phyloP scores from a whole-genome alignment of 148 eudicot genomes.

The Nyssa sinensis region DNA sequence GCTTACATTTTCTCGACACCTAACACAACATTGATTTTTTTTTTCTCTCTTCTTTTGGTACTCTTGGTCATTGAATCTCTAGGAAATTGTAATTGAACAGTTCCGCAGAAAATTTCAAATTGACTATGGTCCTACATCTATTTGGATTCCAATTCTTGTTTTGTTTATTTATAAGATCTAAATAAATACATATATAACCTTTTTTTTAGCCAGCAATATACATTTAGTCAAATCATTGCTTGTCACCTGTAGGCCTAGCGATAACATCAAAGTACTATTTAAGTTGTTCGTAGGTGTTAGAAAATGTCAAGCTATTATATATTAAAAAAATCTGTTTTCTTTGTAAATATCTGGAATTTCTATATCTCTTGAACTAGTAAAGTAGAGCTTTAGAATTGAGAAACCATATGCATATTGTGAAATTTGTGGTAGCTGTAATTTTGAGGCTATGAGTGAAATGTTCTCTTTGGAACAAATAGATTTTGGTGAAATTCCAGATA shows the following conservation, averaged over 20 bases:
- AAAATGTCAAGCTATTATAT: background rate
- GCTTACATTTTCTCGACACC: background rate
- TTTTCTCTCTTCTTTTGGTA: too few species aligned
- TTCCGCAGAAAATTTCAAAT: background rate
- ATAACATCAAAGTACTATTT: background rate
- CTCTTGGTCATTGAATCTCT: too few species aligned
- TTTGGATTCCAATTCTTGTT: background rate
- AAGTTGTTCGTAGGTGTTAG: background rate
- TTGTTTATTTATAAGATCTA: background rate
- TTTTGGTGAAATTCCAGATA: background rate
- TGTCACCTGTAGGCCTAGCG: background rate
- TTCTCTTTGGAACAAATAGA: background rate
- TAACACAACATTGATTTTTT: background rate
- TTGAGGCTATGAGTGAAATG: constrained; percentile 13
- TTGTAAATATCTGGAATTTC: background rate
- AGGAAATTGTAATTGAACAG: background rate
- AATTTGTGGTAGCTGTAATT: background rate
- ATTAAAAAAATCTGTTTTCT: background rate
- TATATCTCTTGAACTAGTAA: background rate
- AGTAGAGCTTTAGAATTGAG: background rate
- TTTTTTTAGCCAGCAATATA: background rate
- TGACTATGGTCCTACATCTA: background rate
- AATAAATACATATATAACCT: background rate
- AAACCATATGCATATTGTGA: constrained; percentile 1
- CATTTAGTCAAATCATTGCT: background rate